Evolutionary conservation across 805 yeast species (phyloP).

Genomic region (Hanseniaspora hatyaiensis): DNA sequence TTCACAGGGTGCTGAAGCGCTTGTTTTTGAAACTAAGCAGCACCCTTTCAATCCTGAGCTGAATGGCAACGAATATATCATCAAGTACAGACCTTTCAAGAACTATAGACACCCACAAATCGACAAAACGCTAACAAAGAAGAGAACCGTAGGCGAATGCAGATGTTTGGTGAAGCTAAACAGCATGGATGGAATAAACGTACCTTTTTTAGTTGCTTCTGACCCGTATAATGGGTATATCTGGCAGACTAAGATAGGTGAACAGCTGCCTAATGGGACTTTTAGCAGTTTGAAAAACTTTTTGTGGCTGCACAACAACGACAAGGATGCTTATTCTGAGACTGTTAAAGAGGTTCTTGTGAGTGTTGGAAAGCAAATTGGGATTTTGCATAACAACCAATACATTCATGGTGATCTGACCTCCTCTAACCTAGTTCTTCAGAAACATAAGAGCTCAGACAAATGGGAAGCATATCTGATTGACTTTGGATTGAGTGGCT

Average conservation of each 20-base stretch:
- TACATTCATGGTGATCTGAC: conserved; percentile 92
- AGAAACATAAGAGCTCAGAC: conserved; percentile 20
- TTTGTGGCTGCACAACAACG: conserved; percentile 46
- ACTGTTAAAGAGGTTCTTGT: conserved; percentile 37
- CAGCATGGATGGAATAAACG: conserved; percentile 40
- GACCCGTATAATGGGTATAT: conserved; percentile 70
- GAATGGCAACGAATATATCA: conserved; percentile 36
- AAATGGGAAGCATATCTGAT: conserved; percentile 49
- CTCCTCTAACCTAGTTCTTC: conserved; percentile 68
- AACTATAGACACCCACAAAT: conserved; percentile 79
- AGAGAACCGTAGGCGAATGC: conserved; percentile 75
- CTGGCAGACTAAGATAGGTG: conserved; percentile 78
- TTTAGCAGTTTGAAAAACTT: conserved; percentile 60
- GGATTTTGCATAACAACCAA: conserved; percentile 59
- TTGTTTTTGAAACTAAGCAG: conserved; percentile 48
- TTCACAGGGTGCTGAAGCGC: conserved; percentile 88
- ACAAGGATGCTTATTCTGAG: not conserved
- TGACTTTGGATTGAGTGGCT: conserved; percentile 83
- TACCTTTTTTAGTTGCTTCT: conserved; percentile 64
- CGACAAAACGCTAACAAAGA: conserved; percentile 64
- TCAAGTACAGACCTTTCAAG: conserved; percentile 81
- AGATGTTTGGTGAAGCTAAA: conserved; percentile 53
- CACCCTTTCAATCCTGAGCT: conserved; percentile 54
- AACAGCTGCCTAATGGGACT: conserved; percentile 38
- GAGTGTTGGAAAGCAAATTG: conserved; percentile 57